Evolutionary conservation across 2,329 filamentous ascomycete genomes (phyloP), one percentile per base, ranked within the genome.

Genomic region (Chaetomiaceae sp.): DNA sequence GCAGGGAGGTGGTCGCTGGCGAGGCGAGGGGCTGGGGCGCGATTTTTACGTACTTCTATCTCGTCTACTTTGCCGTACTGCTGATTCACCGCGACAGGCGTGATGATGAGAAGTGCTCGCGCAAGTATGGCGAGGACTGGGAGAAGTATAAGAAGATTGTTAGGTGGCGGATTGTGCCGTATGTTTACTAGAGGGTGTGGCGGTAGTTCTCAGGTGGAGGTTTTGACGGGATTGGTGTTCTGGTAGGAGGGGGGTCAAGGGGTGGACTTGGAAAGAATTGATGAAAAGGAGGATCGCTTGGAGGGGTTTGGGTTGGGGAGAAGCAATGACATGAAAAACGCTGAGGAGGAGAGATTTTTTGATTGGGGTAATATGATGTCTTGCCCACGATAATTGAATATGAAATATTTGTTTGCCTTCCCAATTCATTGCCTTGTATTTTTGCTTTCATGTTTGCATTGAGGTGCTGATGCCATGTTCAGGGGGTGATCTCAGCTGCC

Each of bases 101-200:
- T 47, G 92, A 97, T 60, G 91, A 96, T 60, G 87, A 89, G 66
- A 96, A 96, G 75, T 97, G 92, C 69, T 76, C 79, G 56, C 80
- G 80, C 65, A 97, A 97, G 76, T 97, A 97, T 64, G 91, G 91
- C 21, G 84, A 84, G 60, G 90, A 96, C 65, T 97, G 92, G 91
- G 82, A 90, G 56, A 80, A 82, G 70, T 97, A 96, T 70, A 90
- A 87, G 69, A 82, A 84, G 69, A 78, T 83, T 65, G 92, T 96
- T 39, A 82, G 77, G 54, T 96, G 80, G 68, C 81, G 85, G 64
- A 95, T 97, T 60, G 70, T 96, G 35, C 92, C 92, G 5, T 87
- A 87, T 31, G 73, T 96, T 16, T 96, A 96, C 71, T 96, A 55
- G 30, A 5, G 6, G 13, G 19, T 8, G 25, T 16, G 12, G 21